Evolutionary conservation across 2,329 filamentous ascomycete species (phyloP), one percentile per base, ranked within the genome.

Genomic region (Phaeosphaeriaceae sp.): DNA sequence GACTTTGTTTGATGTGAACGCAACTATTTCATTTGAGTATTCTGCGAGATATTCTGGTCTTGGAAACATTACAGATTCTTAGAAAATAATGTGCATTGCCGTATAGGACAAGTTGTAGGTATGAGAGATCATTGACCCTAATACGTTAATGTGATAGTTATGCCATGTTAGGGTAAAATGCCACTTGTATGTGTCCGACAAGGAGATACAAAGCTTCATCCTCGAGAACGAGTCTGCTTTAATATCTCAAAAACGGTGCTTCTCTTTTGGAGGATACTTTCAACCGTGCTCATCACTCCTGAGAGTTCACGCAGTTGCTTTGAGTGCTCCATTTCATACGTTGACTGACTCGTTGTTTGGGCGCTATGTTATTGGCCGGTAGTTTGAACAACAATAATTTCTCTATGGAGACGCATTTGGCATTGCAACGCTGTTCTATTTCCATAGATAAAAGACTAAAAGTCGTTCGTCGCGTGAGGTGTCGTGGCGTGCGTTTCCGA

Each of bases 211-310:
- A 41, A 44, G 54, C 34, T 51, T 56, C 57, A 29, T 56, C 39
- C 59, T 54, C 57, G 39, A 46, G 40, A 46, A 29, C 36, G 54
- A 61, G 57, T 60, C 57, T 20, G 42, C 50, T 50, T 47, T 56
- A 39, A 45, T 44, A 34, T 48, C 56, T 52, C 50, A 45, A 46
- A 44, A 45, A 45, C 55, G 43, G 47, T 23, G 34, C 34, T 54
- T 51, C 9, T 17, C n/a, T 65, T 17, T 65, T 41, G 62, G 62
- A 65, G 62, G 60, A 60, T 64, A 65, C 60, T 65, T 65, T 65
- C 56, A 64, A 65, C 62, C 59, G 62, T 52, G 57, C 59, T 65
- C 62, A 61, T 59, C 34, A 64, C 60, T 52, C 56, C 36, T 46
- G 48, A 34, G 52, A 52, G 57, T 58, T 65, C 60, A 62, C 57